A percentile compares a stretch with the other conserved stretches of the same genome.
phyloP scores from a whole-genome alignment of 129 eudicot species.

The Saposhnikovia divaricata region DNA sequence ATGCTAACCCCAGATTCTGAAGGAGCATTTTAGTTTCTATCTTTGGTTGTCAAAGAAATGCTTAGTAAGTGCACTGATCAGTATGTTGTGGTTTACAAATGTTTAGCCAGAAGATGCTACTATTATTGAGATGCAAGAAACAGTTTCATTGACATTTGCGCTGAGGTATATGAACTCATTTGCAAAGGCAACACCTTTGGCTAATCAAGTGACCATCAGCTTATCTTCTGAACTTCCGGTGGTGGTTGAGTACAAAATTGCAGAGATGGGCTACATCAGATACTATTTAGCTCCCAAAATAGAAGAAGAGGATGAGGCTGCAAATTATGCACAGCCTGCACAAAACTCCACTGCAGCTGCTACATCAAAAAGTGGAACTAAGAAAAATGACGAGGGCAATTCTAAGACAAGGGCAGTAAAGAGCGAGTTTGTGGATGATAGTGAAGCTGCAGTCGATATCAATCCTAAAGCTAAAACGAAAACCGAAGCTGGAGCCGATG shows the following conservation, averaged over 20 bases:
- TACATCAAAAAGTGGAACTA: slow-evolving; percentile 26
- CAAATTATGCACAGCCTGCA: slow-evolving; percentile 29
- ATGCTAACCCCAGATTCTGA: neutral
- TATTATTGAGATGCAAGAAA: slow-evolving; percentile 49
- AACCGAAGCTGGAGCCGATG: slow-evolving; percentile 12
- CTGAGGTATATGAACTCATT: slow-evolving; percentile 56
- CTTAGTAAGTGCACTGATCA: neutral
- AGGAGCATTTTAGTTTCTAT: neutral
- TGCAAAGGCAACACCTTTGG: slow-evolving; percentile 58
- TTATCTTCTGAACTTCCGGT: slow-evolving; percentile 55
- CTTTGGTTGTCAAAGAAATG: neutral
- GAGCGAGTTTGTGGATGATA: slow-evolving; percentile 40
- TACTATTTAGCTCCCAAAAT: slow-evolving; percentile 77
- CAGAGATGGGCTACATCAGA: slow-evolving; percentile 69
- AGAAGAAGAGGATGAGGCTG: slow-evolving; percentile 64
- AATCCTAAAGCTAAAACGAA: slow-evolving; percentile 15
- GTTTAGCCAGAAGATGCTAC: slow-evolving; percentile 67
- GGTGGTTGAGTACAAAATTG: slow-evolving; percentile 76
- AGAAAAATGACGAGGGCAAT: slow-evolving; percentile 14
- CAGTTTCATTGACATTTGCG: slow-evolving; percentile 53
- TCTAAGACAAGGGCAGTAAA: slow-evolving; percentile 24
- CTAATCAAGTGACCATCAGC: slow-evolving; percentile 59
- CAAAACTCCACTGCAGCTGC: slow-evolving; percentile 23
- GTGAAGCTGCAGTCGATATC: slow-evolving; percentile 10
- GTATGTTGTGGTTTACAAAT: slow-evolving; percentile 4